A percentile compares a stretch with the other conserved stretches of the same genome.
These are phyloP conservation scores for Vitrella brassicaformis DNA, from an alignment of 73 alveolate species.

Conservation along the genomic window DNA sequence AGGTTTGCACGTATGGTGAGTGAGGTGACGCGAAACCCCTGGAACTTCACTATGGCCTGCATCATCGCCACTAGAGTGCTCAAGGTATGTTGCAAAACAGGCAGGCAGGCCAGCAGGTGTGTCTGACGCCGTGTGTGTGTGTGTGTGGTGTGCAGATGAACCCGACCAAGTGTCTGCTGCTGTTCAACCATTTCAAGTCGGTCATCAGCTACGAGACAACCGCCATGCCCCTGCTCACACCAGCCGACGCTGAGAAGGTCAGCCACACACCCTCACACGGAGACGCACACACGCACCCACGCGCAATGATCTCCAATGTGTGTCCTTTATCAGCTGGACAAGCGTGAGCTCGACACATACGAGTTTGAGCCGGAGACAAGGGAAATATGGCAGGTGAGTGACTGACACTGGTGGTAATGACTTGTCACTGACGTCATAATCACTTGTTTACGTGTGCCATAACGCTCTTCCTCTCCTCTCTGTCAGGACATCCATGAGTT, in stretches of 20 bases:
- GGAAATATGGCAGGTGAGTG: neutral
- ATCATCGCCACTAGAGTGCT: neutral
- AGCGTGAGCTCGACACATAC: neutral
- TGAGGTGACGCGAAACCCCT: neutral
- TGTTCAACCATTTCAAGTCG: neutral
- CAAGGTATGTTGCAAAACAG: neutral
- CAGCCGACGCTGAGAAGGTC: neutral
- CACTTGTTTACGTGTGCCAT: neutral
- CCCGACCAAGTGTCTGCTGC: neutral
- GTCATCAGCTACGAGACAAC: neutral
- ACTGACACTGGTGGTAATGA: neutral
- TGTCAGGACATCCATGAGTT: conserved; percentile 43
- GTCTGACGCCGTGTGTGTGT: neutral
- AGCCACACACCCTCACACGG: too few relatives aligned
- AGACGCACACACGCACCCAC: too few relatives aligned
- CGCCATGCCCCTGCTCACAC: neutral
- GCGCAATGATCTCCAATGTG: too few relatives aligned
- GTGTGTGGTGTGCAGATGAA: neutral
- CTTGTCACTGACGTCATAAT: neutral
- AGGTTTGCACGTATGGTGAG: neutral
- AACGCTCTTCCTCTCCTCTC: neutral
- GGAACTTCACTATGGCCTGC: neutral
- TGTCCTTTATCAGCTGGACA: too few relatives aligned
- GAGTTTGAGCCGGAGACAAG: neutral
- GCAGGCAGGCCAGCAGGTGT: too few relatives aligned